Conservation (phyloP, 208 protist genomes). For the Herpetomonas tarakana region DNA sequence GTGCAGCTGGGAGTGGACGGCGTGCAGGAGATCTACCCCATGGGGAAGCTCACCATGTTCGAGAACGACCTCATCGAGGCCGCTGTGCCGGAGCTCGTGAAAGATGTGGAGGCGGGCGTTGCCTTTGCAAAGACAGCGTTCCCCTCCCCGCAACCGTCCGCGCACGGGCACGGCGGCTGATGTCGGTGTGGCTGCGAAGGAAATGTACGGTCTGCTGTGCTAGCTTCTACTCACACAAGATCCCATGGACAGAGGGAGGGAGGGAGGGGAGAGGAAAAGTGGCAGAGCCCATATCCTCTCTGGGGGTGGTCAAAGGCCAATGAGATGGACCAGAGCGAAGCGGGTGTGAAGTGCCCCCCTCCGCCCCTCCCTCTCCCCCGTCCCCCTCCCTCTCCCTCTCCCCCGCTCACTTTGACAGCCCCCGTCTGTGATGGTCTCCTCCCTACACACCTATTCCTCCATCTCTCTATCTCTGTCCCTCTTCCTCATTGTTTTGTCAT, state of each 20-base stretch:
- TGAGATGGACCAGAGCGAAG: too few species aligned
- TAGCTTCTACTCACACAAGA: too few species aligned
- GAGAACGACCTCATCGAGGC: conserved; percentile 76
- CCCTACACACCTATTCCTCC: neutral
- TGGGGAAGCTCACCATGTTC: conserved; percentile 53
- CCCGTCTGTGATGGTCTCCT: neutral
- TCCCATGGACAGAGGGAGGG: too few species aligned
- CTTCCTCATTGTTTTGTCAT: too few species aligned
- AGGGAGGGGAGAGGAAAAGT: too few species aligned
- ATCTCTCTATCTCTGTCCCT: conserved; percentile 4
- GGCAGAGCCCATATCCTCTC: too few species aligned
- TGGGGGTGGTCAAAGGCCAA: too few species aligned
- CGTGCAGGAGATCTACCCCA: conserved; percentile 60
- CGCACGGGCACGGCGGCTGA: too few species aligned
- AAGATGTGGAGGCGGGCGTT: conserved; percentile 82
- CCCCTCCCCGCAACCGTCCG: too few species aligned
- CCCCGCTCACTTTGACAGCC: too few species aligned
- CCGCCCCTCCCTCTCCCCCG: neutral
- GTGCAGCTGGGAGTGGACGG: conserved; percentile 80
- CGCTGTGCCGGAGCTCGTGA: conserved; percentile 63
- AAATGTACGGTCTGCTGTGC: too few species aligned
- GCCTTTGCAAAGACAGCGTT: conserved; percentile 21
- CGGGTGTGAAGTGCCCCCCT: neutral
- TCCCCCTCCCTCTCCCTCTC: conserved; percentile 1
- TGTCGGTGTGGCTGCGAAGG: too few species aligned